phyloP scores from a whole-genome alignment of 2,329 filamentous ascomycete genomes.

The Hymenoscyphus albidus region DNA sequence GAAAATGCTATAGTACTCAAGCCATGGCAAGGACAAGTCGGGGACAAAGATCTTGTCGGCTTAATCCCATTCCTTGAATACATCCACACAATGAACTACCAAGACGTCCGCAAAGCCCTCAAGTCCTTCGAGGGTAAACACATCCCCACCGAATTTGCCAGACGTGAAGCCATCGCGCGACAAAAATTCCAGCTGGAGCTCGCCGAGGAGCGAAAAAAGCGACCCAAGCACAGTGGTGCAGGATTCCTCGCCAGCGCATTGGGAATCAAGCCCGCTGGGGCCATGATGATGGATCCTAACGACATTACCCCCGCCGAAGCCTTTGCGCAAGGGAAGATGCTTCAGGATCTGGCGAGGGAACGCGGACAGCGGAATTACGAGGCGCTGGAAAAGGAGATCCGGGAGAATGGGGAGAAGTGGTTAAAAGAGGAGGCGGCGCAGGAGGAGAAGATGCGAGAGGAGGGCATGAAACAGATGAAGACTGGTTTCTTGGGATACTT shows the following conservation, averaged over 20 bases:
- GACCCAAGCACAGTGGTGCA: constrained; percentile 57
- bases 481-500: constrained; percentile 62
- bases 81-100: constrained; percentile 86
- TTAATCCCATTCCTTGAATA: constrained; percentile 98
- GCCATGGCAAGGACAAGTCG: constrained; percentile 80
- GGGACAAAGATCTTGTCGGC: constrained; percentile 81
- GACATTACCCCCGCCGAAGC: constrained; percentile 71
- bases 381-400: constrained; percentile 82
- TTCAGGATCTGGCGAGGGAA: constrained; percentile 91
- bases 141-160: constrained; percentile 86
- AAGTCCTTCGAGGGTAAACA: constrained; percentile 85
- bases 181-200: constrained; percentile 80
- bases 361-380: constrained; percentile 88
- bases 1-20: constrained; percentile 91
- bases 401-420: constrained; percentile 92
- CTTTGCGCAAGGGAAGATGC: constrained; percentile 90
- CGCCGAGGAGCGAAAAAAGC: constrained; percentile 62
- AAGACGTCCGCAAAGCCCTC: constrained; percentile 80
- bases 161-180: constrained; percentile 79
- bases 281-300: constrained; percentile 55
- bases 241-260: constrained; percentile 68
- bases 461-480: constrained; percentile 48
- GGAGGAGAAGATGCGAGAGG: constrained; percentile 44
- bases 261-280: constrained; percentile 69
- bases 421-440: constrained; percentile 78